phyloP scores from a whole-genome alignment of 2,329 filamentous ascomycete genomes.

The Fusarium torulosum region DNA sequence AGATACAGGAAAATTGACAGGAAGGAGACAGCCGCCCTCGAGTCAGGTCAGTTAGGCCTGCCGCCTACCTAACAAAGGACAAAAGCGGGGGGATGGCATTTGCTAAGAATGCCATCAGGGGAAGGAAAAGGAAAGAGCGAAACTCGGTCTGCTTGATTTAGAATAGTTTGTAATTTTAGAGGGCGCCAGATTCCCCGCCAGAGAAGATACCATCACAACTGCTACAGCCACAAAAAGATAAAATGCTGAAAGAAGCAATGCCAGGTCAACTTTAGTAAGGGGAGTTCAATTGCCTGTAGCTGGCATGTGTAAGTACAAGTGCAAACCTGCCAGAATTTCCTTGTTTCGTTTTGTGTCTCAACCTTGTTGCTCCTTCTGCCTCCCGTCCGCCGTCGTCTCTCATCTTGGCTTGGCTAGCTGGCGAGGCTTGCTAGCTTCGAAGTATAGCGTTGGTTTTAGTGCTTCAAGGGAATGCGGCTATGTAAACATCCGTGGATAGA shows the following conservation, averaged over 20 bases:
- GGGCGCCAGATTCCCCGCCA: conserved; percentile 4
- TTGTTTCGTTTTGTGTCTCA: conserved; percentile 36
- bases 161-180: conserved; percentile 26
- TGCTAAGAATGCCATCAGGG: conserved; percentile 31
- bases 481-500: conserved; percentile 25
- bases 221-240: conserved; percentile 17
- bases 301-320: neutral
- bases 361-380: conserved; percentile 28
- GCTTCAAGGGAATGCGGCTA: conserved; percentile 35
- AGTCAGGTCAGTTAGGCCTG: neutral
- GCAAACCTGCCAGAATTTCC: conserved; percentile 11
- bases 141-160: conserved; percentile 29
- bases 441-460: conserved; percentile 24
- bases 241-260: conserved; percentile 14
- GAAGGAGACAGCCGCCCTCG: neutral
- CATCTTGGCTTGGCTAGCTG: conserved; percentile 3
- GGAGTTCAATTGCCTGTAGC: neutral
- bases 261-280: neutral
- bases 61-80: too few species aligned
- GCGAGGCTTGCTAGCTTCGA: conserved; percentile 38
- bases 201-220: conserved; percentile 10
- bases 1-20: neutral
- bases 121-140: conserved; percentile 8
- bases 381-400: neutral
- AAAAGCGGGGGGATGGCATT: conserved; percentile 32